These are phyloP conservation scores for Phallus indusiatus DNA, from an alignment of 768 basidiomycete species.

Conservation along the genomic window DNA sequence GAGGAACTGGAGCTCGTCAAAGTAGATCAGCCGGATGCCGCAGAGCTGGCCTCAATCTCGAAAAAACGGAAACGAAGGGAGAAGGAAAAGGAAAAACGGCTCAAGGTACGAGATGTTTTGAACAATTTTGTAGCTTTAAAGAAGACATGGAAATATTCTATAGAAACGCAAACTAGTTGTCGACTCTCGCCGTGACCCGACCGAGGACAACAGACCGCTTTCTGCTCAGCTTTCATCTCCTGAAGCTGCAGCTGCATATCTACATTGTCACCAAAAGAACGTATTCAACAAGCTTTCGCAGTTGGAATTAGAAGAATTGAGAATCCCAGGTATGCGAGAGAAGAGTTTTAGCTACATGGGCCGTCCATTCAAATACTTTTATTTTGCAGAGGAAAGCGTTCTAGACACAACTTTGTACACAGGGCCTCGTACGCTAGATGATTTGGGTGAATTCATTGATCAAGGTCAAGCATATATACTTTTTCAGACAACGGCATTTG, in stretches of 20 bases:
- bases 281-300: slow-evolving; percentile 57
- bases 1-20: slow-evolving; percentile 11
- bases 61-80: slow-evolving; percentile 70
- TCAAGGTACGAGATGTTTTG: slow-evolving; percentile 43
- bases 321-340: slow-evolving; percentile 61
- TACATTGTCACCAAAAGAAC: slow-evolving; percentile 58
- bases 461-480: slow-evolving; percentile 40
- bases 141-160: background rate
- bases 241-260: slow-evolving; percentile 46
- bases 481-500: background rate
- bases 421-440: slow-evolving; percentile 59
- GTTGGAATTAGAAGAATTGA: slow-evolving; percentile 73
- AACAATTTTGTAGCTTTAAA: background rate
- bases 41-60: slow-evolving; percentile 21
- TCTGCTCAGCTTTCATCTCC: slow-evolving; percentile 44
- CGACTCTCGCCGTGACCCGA: slow-evolving; percentile 27
- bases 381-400: slow-evolving; percentile 60
- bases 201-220: slow-evolving; percentile 26
- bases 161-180: slow-evolving; percentile 56
- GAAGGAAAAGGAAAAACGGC: slow-evolving; percentile 64
- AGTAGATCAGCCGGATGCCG: slow-evolving; percentile 12
- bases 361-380: slow-evolving; percentile 36
- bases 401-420: slow-evolving; percentile 69
- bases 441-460: slow-evolving; percentile 65
- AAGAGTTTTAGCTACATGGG: background rate